phyloP scores from a whole-genome alignment of 2,329 filamentous ascomycete species.

The Apiospora kogelbergensis region DNA sequence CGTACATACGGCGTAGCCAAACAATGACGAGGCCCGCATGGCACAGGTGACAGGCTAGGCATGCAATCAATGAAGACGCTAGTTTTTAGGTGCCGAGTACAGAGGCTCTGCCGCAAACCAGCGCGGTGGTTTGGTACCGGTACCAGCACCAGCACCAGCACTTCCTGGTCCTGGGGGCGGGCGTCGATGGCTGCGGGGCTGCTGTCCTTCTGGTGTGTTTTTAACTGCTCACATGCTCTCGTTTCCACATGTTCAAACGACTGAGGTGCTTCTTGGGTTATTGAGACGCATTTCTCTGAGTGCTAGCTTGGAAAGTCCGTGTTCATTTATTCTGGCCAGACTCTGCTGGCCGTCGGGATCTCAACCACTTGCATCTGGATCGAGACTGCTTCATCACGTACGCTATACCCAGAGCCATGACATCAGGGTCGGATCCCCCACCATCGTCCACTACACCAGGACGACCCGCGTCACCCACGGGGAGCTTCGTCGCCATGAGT shows the following conservation, averaged over 20 bases:
- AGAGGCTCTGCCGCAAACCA: neutral
- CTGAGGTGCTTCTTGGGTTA: neutral
- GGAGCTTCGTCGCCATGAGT: conserved; percentile 92
- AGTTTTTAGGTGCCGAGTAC: neutral
- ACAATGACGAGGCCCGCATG: neutral
- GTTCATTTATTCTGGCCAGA: neutral
- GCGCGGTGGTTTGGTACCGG: neutral
- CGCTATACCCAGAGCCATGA: conserved; percentile 24
- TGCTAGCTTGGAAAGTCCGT: neutral
- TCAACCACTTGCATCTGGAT: neutral
- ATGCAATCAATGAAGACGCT: neutral
- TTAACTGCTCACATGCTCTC: conserved; percentile 3
- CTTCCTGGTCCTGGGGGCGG: neutral
- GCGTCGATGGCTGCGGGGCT: conserved; percentile 1
- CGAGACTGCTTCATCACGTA: neutral
- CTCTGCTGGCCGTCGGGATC: neutral
- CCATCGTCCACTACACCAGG: conserved; percentile 27
- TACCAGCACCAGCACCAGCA: neutral
- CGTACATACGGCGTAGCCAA: neutral
- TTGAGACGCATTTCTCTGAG: no score
- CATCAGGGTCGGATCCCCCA: conserved; percentile 24
- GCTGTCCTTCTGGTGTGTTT: neutral
- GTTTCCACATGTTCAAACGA: neutral
- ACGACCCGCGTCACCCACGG: conserved; percentile 68
- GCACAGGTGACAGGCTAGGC: no score